Conservation (phyloP, 192 early-diverging fungal species). For the Linnemannia hyalina region DNA sequence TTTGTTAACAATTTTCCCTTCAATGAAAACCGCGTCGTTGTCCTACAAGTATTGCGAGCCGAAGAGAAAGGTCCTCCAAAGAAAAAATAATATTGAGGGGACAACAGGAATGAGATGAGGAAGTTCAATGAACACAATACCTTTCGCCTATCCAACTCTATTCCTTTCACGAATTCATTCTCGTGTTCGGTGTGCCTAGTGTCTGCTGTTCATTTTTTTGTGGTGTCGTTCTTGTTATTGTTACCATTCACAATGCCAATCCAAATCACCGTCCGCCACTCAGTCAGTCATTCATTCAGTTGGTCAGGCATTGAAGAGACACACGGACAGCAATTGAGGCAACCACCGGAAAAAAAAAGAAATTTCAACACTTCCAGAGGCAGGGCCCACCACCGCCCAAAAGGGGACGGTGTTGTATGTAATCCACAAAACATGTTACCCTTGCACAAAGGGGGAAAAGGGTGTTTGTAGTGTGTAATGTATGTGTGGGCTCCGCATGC, state of each 20-base stretch:
- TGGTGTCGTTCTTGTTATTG: not conserved
- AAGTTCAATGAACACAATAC: not conserved
- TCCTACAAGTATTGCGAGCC: not conserved
- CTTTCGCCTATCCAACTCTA: not conserved
- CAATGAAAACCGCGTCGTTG: not conserved
- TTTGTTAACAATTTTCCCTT: not conserved
- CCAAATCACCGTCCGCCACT: not conserved
- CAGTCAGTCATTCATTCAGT: not conserved
- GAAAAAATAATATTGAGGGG: not conserved
- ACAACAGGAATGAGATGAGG: not conserved
- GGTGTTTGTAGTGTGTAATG: too few species aligned
- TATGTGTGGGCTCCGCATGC: not conserved
- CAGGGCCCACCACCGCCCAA: not conserved
- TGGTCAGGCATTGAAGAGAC: not conserved
- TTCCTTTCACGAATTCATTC: not conserved
- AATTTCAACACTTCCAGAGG: not conserved
- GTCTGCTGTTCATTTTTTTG: not conserved
- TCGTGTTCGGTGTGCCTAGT: not conserved
- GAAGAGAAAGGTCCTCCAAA: not conserved
- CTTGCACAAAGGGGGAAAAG: not conserved
- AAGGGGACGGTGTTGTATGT: not conserved
- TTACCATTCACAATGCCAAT: not conserved
- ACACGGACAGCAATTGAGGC: not conserved
- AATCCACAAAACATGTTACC: not conserved
- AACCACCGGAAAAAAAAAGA: not conserved